These are phyloP conservation scores for Cucumis melo DNA, from an alignment of 306 rosid genomes.

Conservation along the genomic window DNA sequence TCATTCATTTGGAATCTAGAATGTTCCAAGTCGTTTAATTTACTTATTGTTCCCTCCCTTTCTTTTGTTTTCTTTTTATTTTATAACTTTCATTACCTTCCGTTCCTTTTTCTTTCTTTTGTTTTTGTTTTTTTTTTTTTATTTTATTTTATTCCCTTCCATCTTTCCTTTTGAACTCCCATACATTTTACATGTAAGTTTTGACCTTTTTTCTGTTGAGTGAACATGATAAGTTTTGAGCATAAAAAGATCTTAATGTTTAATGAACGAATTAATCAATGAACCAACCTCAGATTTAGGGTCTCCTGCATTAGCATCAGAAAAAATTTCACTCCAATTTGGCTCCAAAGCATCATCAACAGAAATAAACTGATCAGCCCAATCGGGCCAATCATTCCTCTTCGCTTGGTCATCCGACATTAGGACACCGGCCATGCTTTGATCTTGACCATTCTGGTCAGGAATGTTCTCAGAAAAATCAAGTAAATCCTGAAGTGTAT, in stretches of 20 bases:
- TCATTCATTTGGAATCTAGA: neutral
- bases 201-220: neutral
- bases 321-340: constrained; percentile 59
- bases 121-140: too few species aligned
- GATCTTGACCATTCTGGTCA: constrained; percentile 41
- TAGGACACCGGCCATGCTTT: constrained; percentile 26
- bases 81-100: too few species aligned
- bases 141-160: neutral
- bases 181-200: neutral
- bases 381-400: constrained; percentile 47
- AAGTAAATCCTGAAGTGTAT: constrained; percentile 43
- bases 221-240: neutral
- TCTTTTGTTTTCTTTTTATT: too few species aligned
- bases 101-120: neutral
- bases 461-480: constrained; percentile 37
- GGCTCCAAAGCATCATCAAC: constrained; percentile 39
- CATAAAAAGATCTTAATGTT: neutral
- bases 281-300: constrained; percentile 46
- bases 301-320: constrained; percentile 30
- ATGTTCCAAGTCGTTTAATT: neutral
- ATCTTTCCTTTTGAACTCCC: neutral
- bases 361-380: constrained; percentile 63
- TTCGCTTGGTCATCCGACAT: constrained; percentile 30
- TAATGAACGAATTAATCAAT: neutral
- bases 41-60: neutral